Evolutionary conservation across 2,329 filamentous ascomycete genomes (phyloP), one percentile per base, ranked within the genome.

Genomic region (Sarocladium brachiariae): DNA sequence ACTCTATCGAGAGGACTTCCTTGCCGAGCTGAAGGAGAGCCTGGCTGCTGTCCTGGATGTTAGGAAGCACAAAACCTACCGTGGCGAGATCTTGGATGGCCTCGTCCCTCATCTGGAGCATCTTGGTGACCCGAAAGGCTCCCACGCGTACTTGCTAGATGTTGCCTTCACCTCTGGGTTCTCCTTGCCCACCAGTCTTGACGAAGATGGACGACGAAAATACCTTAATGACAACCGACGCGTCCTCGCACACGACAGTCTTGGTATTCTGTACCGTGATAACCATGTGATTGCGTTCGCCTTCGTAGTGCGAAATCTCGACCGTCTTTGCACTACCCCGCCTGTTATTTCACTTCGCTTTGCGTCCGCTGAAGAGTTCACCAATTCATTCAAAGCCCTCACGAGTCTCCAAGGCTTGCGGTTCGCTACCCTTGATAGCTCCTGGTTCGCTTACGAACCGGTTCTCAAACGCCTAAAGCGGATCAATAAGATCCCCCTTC

Each of bases 361-460:
- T 19, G 61, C 67, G 0, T 74, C 79, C 16, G 60, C 65, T 2
- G 54, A 60, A 0, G 72, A 73, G 0, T 55, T 85, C 1, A 59
- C 64, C 0, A 73, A 72, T 7, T 68, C 76, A 0, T 58, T 88
- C 0, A 37, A 30, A 35, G 11, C n/a, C 33, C 27, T 18, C 23
- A 3, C 19, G 16, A 25, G 14, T 46, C 0, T 51, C 23, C 31
- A 34, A 55, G 0, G 52, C 0, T 52, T 77, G 2, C 61, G 59
- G 2, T 82, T 88, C 39, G 61, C 83, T 0, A 64, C 82, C 2
- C 76, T 88, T 0, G 76, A 86, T 37, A 84, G 84, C 0, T 71
- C 84, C 0, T 73, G 84, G 0, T 89, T 88, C 59, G 80, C 84
- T 0, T 87, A 82, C 51, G 81, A 87, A 50, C 86, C 86, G 0